Percentiles rank a stretch among this genome's conserved stretches.
phyloP scores from a whole-genome alignment of 306 rosid genomes.

The Prunus dulcis region DNA sequence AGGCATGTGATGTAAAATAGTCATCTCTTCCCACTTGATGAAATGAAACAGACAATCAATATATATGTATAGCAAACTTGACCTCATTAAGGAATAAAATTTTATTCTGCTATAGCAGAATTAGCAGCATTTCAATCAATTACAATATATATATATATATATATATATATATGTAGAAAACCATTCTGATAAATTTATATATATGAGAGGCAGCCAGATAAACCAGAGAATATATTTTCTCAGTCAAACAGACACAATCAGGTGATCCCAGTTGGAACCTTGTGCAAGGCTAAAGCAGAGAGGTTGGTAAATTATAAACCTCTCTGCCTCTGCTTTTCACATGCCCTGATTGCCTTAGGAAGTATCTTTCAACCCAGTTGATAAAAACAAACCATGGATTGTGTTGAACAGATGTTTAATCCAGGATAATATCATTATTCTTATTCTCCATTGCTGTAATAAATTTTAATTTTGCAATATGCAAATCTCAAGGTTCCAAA shows the following conservation, averaged over 20 bases:
- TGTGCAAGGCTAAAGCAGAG: not conserved
- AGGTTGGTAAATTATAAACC: no score
- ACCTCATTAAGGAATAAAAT: conserved; percentile 6
- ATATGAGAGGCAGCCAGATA: no score
- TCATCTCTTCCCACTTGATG: not conserved
- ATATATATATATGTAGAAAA: not conserved
- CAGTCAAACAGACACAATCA: not conserved
- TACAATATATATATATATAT: no score
- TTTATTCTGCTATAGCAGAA: not conserved
- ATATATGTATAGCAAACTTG: not conserved
- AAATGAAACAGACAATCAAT: not conserved
- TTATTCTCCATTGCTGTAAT: no score
- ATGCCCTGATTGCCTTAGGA: no score
- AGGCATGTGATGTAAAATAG: not conserved
- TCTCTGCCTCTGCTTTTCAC: no score
- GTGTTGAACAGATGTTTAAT: no score
- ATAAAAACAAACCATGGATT: no score
- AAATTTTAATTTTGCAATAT: not conserved
- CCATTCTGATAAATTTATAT: no score
- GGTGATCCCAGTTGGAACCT: not conserved
- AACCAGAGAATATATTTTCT: not conserved
- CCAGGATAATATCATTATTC: no score
- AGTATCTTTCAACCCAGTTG: no score
- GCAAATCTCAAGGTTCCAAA: not conserved
- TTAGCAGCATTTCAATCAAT: not conserved